Evolutionary conservation across 2,329 filamentous ascomycete genomes (phyloP).

Genomic region (Coniochaeta sp.): DNA sequence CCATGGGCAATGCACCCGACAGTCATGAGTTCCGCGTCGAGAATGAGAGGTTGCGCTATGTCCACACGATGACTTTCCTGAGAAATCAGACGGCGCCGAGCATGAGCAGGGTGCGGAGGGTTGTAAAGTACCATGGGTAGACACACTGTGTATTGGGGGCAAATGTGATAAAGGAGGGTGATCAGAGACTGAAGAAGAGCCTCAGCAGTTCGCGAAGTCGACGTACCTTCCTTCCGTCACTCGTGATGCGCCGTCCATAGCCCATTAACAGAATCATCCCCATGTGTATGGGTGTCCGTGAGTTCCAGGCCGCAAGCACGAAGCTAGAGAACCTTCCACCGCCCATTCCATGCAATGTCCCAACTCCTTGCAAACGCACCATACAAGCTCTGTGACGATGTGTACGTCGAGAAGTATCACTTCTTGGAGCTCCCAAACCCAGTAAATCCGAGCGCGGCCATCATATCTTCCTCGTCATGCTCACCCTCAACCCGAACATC

Average conservation of each 20-base stretch:
- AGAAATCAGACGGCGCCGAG: constrained; percentile 1
- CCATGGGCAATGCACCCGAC: constrained; percentile 5
- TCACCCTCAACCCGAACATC: constrained; percentile 61
- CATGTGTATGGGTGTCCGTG: not conserved
- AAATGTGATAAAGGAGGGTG: not conserved
- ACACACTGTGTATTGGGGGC: not conserved
- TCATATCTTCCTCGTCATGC: constrained; percentile 65
- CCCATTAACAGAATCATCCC: not conserved
- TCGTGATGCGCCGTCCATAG: not conserved
- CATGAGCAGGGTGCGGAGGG: not conserved
- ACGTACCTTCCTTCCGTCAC: not conserved
- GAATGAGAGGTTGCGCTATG: constrained; percentile 7
- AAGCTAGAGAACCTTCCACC: not conserved
- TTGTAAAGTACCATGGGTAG: not conserved
- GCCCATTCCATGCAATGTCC: not conserved
- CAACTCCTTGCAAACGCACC: not conserved
- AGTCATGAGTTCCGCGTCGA: constrained; percentile 11
- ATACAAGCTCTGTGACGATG: constrained; percentile 7
- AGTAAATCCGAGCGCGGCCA: constrained; percentile 58
- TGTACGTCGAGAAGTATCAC: constrained; percentile 4
- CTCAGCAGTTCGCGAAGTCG: not conserved
- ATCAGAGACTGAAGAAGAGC: not conserved
- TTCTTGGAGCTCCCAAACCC: constrained; percentile 57
- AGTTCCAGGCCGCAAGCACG: not conserved
- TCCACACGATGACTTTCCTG: constrained; percentile 10